Evolutionary conservation across 1,284 basidiomycete genomes (phyloP), one percentile per base, ranked within the genome.

Genomic region (Pterulicium gracile): DNA sequence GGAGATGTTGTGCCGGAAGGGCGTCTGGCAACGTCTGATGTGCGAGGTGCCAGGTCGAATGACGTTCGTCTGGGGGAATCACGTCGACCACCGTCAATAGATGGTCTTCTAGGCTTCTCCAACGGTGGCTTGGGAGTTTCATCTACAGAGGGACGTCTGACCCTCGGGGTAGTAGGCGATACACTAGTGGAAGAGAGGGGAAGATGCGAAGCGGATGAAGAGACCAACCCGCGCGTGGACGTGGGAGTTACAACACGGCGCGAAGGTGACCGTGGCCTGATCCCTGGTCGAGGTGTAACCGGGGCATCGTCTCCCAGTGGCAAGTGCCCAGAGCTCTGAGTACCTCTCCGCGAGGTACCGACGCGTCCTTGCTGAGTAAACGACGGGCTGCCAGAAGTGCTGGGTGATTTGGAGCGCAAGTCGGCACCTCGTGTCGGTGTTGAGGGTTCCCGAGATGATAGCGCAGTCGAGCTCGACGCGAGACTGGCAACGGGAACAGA

Each of bases 391-490:
- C 61, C 63, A 17, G 68, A 61, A 49, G 55, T 55, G 42, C 62
- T 61, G 44, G 58, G 52, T 34, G 68, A 60, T 45, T 67, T 65
- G 27, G 66, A 63, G 40, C 69, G 67, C 40, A 68, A 66, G 23
- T 65, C 56, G 17, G 68, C 63, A 32, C 61, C 60, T 27, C 71
- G 70, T 24, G 66, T 70, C 21, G 74, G 74, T 7, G 75, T 74
- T 71, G 72, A 14, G 68, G 68, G 48, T 60, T 67, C 42, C 64
- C 61, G 42, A 69, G 61, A 46, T 51, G 46, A 23, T 44, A 61
- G 50, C 20, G 57, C 56, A 13, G 58, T 56, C 1, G 56, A 56
- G 34, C 62, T 61, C 34, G 64, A 54, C 24, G 62, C 51, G 23
- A 61, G 62, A 19, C 63, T 51, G 51, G 56, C 50, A 52, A 61